Percentiles rank a stretch among this genome's conserved stretches.
Evolutionary conservation across 306 rosid species (phyloP).

Genomic region (Canavalia gladiata): DNA sequence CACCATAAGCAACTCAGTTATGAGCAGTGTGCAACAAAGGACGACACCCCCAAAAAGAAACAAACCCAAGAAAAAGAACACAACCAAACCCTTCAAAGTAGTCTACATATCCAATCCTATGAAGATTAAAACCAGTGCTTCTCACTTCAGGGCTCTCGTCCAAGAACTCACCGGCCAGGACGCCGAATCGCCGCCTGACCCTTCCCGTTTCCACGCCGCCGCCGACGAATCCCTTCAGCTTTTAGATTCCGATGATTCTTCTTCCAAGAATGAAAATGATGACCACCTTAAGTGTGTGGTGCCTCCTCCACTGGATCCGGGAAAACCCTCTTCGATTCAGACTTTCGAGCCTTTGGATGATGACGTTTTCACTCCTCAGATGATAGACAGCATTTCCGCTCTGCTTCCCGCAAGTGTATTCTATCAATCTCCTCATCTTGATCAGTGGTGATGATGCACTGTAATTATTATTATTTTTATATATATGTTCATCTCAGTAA

Average conservation of each 20-base stretch:
- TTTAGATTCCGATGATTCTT: not conserved
- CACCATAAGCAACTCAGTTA: constrained; percentile 8
- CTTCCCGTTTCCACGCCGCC: constrained; percentile 44
- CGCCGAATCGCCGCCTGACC: constrained; percentile 72
- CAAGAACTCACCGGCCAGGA: constrained; percentile 84
- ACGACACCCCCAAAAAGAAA: constrained; percentile 46
- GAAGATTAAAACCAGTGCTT: constrained; percentile 70
- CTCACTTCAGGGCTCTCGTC: constrained; percentile 69
- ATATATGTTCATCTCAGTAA: constrained; percentile 15
- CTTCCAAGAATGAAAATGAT: not conserved
- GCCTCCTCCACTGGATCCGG: constrained; percentile 51
- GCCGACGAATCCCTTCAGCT: not conserved
- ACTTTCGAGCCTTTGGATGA: constrained; percentile 57
- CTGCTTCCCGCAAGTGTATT: constrained; percentile 50
- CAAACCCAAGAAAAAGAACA: constrained; percentile 45
- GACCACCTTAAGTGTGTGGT: not conserved
- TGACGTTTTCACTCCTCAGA: constrained; percentile 61
- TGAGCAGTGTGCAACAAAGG: constrained; percentile 46
- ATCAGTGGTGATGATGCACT: constrained; percentile 46
- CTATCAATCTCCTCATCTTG: constrained; percentile 56
- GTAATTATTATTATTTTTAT: constrained; percentile 20
- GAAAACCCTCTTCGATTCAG: constrained; percentile 19
- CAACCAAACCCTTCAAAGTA: constrained; percentile 56
- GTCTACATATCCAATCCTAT: constrained; percentile 86
- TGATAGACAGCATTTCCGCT: constrained; percentile 63